phyloP scores from a whole-genome alignment of 2,329 filamentous ascomycete genomes.

The Clarireedia hainanense region DNA sequence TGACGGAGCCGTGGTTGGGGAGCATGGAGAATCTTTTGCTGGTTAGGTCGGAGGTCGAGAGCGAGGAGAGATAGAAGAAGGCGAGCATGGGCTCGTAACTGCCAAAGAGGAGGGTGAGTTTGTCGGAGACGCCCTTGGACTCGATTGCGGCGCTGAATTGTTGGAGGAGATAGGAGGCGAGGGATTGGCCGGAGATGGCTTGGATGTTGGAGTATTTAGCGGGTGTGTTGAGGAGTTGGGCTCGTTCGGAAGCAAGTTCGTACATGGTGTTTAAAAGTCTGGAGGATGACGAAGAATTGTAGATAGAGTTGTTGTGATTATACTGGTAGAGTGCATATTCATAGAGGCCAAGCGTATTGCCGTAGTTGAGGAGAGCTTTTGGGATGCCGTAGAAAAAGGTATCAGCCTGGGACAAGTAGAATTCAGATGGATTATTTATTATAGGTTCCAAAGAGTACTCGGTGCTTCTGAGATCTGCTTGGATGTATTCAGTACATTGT shows the following conservation, averaged over 20 bases:
- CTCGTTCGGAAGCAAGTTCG: slow-evolving; percentile 58
- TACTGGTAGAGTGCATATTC: slow-evolving; percentile 48
- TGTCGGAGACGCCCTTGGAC: slow-evolving; percentile 34
- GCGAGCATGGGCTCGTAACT: slow-evolving; percentile 47
- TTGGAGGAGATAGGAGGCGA: slow-evolving; percentile 38
- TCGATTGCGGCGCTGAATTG: slow-evolving; percentile 36
- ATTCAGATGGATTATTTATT: slow-evolving; percentile 3
- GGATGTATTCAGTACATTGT: slow-evolving; percentile 19
- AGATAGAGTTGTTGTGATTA: slow-evolving; percentile 40
- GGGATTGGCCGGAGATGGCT: slow-evolving; percentile 45
- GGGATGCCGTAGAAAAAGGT: slow-evolving; percentile 17
- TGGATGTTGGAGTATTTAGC: slow-evolving; percentile 31
- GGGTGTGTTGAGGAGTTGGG: slow-evolving; percentile 53
- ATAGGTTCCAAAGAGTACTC: not conserved
- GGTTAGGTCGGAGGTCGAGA: slow-evolving; percentile 34
- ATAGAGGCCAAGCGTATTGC: slow-evolving; percentile 51
- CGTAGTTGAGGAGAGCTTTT: slow-evolving; percentile 17
- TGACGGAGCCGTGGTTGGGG: slow-evolving; percentile 63
- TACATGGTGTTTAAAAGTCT: slow-evolving; percentile 44
- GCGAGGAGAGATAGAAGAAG: slow-evolving; percentile 43
- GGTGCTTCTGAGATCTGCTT: slow-evolving; percentile 6
- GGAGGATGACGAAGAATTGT: slow-evolving; percentile 35
- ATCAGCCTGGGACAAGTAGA: slow-evolving; percentile 19
- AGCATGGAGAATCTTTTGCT: slow-evolving; percentile 39
- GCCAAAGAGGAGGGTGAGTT: slow-evolving; percentile 47